A percentile compares a stretch with the other conserved stretches of the same genome.
phyloP scores from a whole-genome alignment of 306 rosid genomes.

The Rosa chinensis region DNA sequence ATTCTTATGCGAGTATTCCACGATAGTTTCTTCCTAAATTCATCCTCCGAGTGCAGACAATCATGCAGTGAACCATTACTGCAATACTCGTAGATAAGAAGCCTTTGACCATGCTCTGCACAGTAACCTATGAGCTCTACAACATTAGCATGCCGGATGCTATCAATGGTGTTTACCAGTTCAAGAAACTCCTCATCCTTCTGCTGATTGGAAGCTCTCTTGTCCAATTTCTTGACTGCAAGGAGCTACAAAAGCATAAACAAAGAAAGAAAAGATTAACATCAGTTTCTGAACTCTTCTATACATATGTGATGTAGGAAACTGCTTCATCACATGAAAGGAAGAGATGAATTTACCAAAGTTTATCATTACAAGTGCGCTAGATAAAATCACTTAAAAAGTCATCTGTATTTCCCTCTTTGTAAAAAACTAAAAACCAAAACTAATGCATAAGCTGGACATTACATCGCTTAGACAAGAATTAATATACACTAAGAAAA shows the following conservation, averaged over 20 bases:
- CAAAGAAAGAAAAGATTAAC: slow-evolving; percentile 15
- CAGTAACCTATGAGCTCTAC: slow-evolving; percentile 90
- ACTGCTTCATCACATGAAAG: slow-evolving; percentile 10
- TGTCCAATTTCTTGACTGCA: slow-evolving; percentile 88
- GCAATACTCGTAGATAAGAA: slow-evolving; percentile 87
- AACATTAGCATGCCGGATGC: slow-evolving; percentile 75
- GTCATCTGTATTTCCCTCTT: background rate
- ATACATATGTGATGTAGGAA: slow-evolving; percentile 19
- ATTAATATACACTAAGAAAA: background rate
- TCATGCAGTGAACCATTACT: slow-evolving; percentile 78
- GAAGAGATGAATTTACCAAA: background rate
- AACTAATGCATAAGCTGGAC: background rate
- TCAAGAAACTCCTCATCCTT: slow-evolving; percentile 84
- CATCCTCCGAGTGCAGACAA: slow-evolving; percentile 74
- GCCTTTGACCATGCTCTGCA: slow-evolving; percentile 97
- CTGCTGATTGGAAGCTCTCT: slow-evolving; percentile 58
- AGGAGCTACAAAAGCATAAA: slow-evolving; percentile 61
- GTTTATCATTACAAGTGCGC: background rate
- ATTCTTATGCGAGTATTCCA: slow-evolving; percentile 88
- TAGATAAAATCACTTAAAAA: background rate
- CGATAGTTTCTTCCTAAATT: slow-evolving; percentile 54
- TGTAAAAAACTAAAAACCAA: background rate
- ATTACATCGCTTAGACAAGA: background rate
- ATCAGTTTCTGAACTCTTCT: slow-evolving; percentile 26
- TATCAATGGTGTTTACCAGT: slow-evolving; percentile 69